These are phyloP conservation scores for Chalaropsis ovoidea DNA, from an alignment of 2,329 filamentous ascomycete species.

Conservation along the genomic window DNA sequence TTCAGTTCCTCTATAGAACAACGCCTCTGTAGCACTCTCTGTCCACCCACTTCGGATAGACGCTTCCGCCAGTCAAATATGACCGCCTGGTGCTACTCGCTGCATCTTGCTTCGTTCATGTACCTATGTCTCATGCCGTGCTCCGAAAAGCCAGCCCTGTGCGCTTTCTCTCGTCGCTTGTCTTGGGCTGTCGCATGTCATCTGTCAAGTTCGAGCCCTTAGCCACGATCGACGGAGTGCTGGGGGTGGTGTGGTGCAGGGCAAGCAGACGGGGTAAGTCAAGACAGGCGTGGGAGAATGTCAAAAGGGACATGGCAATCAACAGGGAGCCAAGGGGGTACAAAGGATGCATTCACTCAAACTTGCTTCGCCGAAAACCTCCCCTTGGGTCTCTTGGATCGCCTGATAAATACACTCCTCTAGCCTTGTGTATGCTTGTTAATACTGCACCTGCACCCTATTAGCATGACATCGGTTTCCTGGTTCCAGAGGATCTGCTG, in stretches of 20 bases:
- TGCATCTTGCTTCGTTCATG: not conserved
- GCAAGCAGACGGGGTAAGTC: too few relatives aligned
- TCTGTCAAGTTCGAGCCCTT: not conserved
- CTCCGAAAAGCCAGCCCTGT: not conserved
- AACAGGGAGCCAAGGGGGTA: not conserved
- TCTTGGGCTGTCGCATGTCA: not conserved
- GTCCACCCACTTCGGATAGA: not conserved
- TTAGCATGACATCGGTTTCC: not conserved
- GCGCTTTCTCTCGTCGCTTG: not conserved
- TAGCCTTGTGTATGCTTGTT: not conserved
- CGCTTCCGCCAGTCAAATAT: not conserved
- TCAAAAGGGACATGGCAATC: not conserved
- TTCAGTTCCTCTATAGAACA: not conserved
- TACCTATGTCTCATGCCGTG: not conserved
- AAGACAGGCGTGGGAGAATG: too few relatives aligned
- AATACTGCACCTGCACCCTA: not conserved
- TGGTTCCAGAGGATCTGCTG: not conserved
- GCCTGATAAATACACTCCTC: constrained; percentile 9
- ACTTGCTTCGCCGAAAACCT: constrained; percentile 9
- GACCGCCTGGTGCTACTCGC: not conserved
- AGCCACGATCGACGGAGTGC: not conserved
- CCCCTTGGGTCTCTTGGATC: not conserved
- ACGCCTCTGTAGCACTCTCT: not conserved
- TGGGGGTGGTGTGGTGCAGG: not conserved
- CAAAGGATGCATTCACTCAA: constrained; percentile 1